Evolutionary conservation across 2,329 filamentous ascomycete species (phyloP), one percentile per base, ranked within the genome.

Genomic region (Scleromitrula shiraiana): DNA sequence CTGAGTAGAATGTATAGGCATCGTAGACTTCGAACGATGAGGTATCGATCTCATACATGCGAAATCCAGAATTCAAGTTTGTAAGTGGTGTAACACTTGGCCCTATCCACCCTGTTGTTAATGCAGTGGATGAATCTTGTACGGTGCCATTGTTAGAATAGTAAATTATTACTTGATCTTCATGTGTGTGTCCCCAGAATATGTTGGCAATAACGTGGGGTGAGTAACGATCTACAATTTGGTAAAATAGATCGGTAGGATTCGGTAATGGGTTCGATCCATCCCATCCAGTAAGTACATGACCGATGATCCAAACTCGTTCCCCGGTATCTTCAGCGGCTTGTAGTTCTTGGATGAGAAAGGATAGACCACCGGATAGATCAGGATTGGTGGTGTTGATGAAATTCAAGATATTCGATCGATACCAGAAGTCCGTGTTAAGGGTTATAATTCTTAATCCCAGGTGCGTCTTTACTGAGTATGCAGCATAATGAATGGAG

Each of bases 271-370:
- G 70, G 49, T 78, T 78, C 2, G 61, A 62, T 22, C 75, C 76
- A 56, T 78, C 75, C 72, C 74, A 79, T 7, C 76, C 76, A 20
- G 68, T 70, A 7, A 76, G 67, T 10, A 79, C 74, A 45, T 77
- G 74, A 5, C 71, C 75, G 6, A 76, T 57, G 5, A 78, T 67
- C 75, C 75, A 78, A 23, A 76, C 75, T 8, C 73, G 64, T 53
- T 78, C 74, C 5, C 50, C 67, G 7, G 66, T 65, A 51, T 75
- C 70, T 56, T 78, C 75, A 7, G 74, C 74, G 6, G 67, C 67
- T 55, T 76, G 71, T 0, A 78, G 66, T 55, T 78, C 74, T 2
- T 68, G 53, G 42, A 75, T 73, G 49, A 77, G 62, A 62, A 73
- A 77, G 6, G 61, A 61, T 47, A 76, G 68, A 15, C 66, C 65